phyloP scores from a whole-genome alignment of 306 rosid genomes.

The Acmispon strigosus region DNA sequence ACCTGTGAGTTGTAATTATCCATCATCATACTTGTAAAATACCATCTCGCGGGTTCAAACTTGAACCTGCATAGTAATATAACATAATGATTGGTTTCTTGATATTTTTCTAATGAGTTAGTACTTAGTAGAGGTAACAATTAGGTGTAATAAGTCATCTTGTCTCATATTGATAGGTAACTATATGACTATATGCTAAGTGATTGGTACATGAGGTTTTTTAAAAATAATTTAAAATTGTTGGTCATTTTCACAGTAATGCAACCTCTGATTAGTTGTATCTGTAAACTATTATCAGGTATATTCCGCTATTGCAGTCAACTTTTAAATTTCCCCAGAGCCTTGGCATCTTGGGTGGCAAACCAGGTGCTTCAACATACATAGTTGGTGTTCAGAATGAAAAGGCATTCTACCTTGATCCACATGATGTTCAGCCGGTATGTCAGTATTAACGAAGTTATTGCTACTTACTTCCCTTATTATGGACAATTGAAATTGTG shows the following conservation, averaged over 20 bases:
- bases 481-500: not conserved
- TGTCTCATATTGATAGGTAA: not conserved
- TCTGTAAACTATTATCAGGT: slow-evolving; percentile 45
- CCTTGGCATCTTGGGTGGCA: slow-evolving; percentile 95
- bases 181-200: not conserved
- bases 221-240: not conserved
- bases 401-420: slow-evolving; percentile 93
- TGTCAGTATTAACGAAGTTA: not conserved
- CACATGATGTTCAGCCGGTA: slow-evolving; percentile 86
- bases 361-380: slow-evolving; percentile 87
- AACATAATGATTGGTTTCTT: not conserved
- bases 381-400: slow-evolving; percentile 85
- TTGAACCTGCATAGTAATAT: not conserved
- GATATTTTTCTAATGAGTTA: not conserved
- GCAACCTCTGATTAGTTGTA: slow-evolving; percentile 10
- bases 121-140: not conserved
- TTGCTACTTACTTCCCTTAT: not conserved
- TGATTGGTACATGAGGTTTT: not conserved
- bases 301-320: slow-evolving; percentile 71
- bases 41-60: not conserved
- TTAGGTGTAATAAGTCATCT: not conserved
- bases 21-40: not conserved
- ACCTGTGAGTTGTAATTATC: not conserved
- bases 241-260: not conserved
- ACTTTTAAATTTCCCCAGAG: slow-evolving; percentile 90